Evolutionary conservation across 768 basidiomycete species (phyloP).

Genomic region (Macrolepiota albuminosa): DNA sequence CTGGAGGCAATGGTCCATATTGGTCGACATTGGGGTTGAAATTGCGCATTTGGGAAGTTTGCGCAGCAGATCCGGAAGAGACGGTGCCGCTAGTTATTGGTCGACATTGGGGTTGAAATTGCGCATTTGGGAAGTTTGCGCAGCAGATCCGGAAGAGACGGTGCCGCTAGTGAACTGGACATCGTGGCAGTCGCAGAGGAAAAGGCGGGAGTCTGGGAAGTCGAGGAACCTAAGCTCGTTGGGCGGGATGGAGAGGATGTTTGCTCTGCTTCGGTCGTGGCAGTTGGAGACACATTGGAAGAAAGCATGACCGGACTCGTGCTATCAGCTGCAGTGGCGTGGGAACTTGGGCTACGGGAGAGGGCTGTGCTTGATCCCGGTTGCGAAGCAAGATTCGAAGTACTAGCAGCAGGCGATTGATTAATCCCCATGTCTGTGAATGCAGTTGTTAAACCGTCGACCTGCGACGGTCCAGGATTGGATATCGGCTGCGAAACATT

Average conservation of each 20-base stretch:
- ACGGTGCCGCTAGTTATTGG: no score
- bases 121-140: slow-evolving; percentile 53
- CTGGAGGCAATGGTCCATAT: slow-evolving; percentile 81
- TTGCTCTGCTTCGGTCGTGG: slow-evolving; percentile 21
- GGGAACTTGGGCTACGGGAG: slow-evolving; percentile 65
- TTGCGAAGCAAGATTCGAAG: slow-evolving; percentile 43
- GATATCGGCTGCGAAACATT: slow-evolving; percentile 81
- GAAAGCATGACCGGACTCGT: slow-evolving; percentile 39
- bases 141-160: slow-evolving; percentile 32
- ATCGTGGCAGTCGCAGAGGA: slow-evolving; percentile 21
- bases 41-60: slow-evolving; percentile 61
- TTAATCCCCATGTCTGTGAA: slow-evolving; percentile 59
- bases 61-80: slow-evolving; percentile 38
- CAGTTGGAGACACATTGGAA: slow-evolving; percentile 20
- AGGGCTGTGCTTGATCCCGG: slow-evolving; percentile 37
- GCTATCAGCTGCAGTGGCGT: slow-evolving; percentile 48
- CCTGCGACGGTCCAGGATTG: slow-evolving; percentile 78
- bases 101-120: slow-evolving; percentile 96
- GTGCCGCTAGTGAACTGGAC: slow-evolving; percentile 14
- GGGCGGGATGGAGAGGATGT: slow-evolving; percentile 25
- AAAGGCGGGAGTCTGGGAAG: slow-evolving; percentile 18
- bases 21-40: slow-evolving; percentile 97
- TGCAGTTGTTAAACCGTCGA: slow-evolving; percentile 52
- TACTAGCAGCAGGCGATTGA: slow-evolving; percentile 55
- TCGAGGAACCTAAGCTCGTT: slow-evolving; percentile 17